Evolutionary conservation across 164 flowering plant genomes (phyloP), one percentile per base, ranked within the genome.

Genomic region (Vitis labrusca): DNA sequence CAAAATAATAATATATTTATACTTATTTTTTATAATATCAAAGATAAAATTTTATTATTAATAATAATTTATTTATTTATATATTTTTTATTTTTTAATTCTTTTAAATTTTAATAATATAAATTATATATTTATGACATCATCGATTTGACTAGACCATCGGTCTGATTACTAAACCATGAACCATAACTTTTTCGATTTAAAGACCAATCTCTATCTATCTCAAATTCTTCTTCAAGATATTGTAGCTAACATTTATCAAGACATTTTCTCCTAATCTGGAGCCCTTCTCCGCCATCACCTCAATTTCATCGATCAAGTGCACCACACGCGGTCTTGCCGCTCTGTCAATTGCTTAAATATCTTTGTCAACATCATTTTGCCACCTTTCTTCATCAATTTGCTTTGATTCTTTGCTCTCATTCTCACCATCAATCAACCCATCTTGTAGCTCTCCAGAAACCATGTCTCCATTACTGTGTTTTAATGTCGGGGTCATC

Each of bases 281-380:
- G 7, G 44, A 32, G 44, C 44, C 44, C 44, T 32, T 32, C 7
- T 7, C 5, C 80, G 93, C 93, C 13, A 84, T 74, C 57, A 93
- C 91, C 64, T 93, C 94, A 63, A 58, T 83, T 72, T 91, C 85
- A 0, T 94, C 94, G 5, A 93, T 73, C 64, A 93, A 69, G 53
- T 91, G 44, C 89, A 1, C 87, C 86, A 8, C 0, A 91, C 44
- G 2, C 0, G 75, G 77, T 0, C 50, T 12, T 76, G 71, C 67
- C 4, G 85, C 93, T 59, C 53, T 65, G 11, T 91, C 88, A 37
- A 91, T 55, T 50, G 48, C 64, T 48, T 73, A 81, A 10, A 83
- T 50, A 66, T 86, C 87, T 56, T 51, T 72, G 67, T 72, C 58
- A 69, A 17, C n/a, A 9, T 16, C 69, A 70, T 76, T 2, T 59